Conservation (phyloP, 2,329 filamentous ascomycete genomes). For the Aureobasidium namibiae region DNA sequence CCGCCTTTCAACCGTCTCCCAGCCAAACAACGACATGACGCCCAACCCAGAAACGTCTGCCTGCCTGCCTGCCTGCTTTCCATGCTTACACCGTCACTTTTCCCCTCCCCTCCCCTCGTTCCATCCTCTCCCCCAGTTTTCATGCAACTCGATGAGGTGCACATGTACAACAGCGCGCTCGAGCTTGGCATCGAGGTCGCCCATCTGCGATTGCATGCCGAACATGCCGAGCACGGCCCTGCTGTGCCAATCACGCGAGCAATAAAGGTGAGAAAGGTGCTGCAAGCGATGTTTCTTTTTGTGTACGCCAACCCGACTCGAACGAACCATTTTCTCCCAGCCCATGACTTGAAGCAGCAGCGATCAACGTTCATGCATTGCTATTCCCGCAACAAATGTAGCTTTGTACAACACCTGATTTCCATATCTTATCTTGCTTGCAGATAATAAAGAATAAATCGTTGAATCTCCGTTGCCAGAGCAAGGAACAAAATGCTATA, state of each 20-base stretch:
- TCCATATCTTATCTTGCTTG: background rate
- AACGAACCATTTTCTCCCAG: background rate
- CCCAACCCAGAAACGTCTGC: background rate
- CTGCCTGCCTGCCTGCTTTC: slow-evolving; percentile 1
- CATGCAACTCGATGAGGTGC: background rate
- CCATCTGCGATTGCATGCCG: slow-evolving; percentile 6
- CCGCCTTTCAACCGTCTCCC: background rate
- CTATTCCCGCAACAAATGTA: background rate
- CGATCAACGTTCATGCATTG: slow-evolving; percentile 7
- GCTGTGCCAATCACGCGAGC: slow-evolving; percentile 10
- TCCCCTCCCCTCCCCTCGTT: background rate
- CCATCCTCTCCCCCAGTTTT: background rate
- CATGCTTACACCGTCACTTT: background rate
- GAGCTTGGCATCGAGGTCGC: background rate
- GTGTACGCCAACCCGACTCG: background rate
- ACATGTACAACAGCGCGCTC: background rate
- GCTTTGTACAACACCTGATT: background rate
- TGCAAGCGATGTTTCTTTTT: background rate
- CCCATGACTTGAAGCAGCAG: too few species aligned
- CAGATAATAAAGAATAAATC: background rate
- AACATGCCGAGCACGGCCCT: slow-evolving; percentile 1
- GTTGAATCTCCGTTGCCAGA: background rate
- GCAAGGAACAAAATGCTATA: background rate
- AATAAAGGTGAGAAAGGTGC: background rate
- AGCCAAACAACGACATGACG: background rate